A percentile compares a stretch with the other conserved stretches of the same genome.
phyloP scores from a whole-genome alignment of 805 yeast species.

The Metschnikowia similis region DNA sequence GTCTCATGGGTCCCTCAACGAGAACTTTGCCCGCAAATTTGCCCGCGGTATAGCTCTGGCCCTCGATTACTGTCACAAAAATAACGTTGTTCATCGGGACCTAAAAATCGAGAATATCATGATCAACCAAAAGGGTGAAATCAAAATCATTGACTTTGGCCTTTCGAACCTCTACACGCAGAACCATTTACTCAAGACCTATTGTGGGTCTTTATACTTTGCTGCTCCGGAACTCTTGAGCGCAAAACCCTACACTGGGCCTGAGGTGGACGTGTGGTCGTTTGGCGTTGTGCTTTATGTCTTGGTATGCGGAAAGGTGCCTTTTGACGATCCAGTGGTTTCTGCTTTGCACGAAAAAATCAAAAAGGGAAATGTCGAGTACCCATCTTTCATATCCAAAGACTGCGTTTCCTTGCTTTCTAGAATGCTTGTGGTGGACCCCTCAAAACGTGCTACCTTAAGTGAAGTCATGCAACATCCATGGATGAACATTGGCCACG shows the following conservation, averaged over 20 bases:
- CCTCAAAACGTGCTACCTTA: slow-evolving; percentile 71
- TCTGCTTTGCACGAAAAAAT: slow-evolving; percentile 90
- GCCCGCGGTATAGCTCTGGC: slow-evolving; percentile 95
- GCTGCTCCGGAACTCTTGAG: slow-evolving; percentile 96
- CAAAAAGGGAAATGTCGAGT: slow-evolving; percentile 86
- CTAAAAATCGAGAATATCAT: slow-evolving; percentile 93
- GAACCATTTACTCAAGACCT: slow-evolving; percentile 73
- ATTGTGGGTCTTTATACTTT: slow-evolving; percentile 95
- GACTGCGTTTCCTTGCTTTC: slow-evolving; percentile 79
- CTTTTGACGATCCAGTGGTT: slow-evolving; percentile 94
- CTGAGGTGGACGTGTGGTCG: slow-evolving; percentile 98
- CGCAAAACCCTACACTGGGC: slow-evolving; percentile 91
- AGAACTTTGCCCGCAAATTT: slow-evolving; percentile 88
- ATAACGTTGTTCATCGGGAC: slow-evolving; percentile 95
- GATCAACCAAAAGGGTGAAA: slow-evolving; percentile 90
- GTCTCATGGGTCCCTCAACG: slow-evolving; percentile 91
- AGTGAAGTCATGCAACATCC: slow-evolving; percentile 82
- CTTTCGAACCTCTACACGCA: slow-evolving; percentile 80
- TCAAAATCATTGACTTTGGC: slow-evolving; percentile 95
- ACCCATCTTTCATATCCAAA: slow-evolving; percentile 74
- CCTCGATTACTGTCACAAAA: slow-evolving; percentile 86
- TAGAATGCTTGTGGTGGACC: slow-evolving; percentile 90
- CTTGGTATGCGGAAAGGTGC: slow-evolving; percentile 94
- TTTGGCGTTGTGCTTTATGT: slow-evolving; percentile 96
- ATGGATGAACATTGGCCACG: slow-evolving; percentile 92